phyloP scores from a whole-genome alignment of 441 rosid species.

The Brassica balearica region DNA sequence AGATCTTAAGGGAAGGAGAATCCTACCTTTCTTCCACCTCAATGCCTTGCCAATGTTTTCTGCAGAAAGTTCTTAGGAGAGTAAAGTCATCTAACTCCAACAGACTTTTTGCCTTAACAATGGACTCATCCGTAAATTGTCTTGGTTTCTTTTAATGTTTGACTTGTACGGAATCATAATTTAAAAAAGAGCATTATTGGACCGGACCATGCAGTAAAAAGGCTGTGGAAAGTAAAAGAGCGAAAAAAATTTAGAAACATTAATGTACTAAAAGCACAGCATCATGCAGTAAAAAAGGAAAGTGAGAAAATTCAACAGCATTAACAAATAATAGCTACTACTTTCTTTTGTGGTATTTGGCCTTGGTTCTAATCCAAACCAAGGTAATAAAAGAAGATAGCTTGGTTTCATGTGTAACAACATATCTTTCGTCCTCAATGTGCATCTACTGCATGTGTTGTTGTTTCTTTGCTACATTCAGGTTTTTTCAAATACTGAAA shows the following conservation, averaged over 20 bases:
- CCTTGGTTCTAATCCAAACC: background rate
- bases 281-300: background rate
- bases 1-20: background rate
- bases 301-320: slow-evolving; percentile 42
- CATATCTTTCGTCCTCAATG: background rate
- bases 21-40: slow-evolving; percentile 7
- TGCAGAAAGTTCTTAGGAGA: background rate
- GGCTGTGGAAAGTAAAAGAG: background rate
- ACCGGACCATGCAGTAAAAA: background rate
- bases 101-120: background rate
- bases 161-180: background rate
- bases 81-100: slow-evolving; percentile 3
- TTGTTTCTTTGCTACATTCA: background rate
- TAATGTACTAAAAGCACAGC: background rate
- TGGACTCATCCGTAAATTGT: background rate
- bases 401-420: background rate
- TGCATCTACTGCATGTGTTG: background rate
- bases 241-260: background rate
- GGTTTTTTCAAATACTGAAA: background rate
- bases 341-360: slow-evolving; percentile 46
- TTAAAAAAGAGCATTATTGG: background rate
- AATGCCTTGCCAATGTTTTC: background rate
- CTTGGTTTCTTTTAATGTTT: background rate
- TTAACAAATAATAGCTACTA: slow-evolving; percentile 87
- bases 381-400: background rate